Base-by-base conservation (phyloP, 129 eudicot species). In the Lonicera japonica region DNA sequence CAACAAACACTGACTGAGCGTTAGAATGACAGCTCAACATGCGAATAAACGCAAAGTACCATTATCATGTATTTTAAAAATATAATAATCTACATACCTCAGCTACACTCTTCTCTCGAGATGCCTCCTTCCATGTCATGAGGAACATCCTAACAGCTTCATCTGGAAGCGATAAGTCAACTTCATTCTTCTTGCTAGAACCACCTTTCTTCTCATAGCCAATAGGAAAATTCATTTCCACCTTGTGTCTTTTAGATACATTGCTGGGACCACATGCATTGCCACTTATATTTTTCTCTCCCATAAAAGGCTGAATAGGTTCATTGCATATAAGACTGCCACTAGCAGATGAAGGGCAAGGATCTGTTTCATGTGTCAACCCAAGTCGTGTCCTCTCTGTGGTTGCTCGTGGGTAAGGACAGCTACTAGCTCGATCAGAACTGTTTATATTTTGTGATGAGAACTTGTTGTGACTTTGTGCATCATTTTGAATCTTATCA, bases 111-210 rank as follows among this genome's bases (percentile, higher is more conserved):
- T 79, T 68, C 43, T 48, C 73, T 52, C 77, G 77, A 68, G 86
- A 84, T 17, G 88, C 67, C 59, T 75, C 94, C 67, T 75, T 91
- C 95, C 97, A 87, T 25, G 82, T 82, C 54, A 81, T 71, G 69
- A 87, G 52, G 65, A 91, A 91, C 73, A 61, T 75, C 75, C 69
- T 55, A 58, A 80, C 73, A 59, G 87, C 57, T 53, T 72, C 81
- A 36, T 19, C 22, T n/a, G 68, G 56, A 38, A 76, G 70, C 22
- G 73, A 67, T 19, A 53, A 45, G 43, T 75, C 83, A 25, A 54
- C 41, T 50, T 57, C 56, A 46, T 58, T 68, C 66, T 21, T 9
- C 60, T 54, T 58, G 53, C 67, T 60, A 25, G 18, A 53, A 46
- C 20, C 58, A 47, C 9, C 60, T 25, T 75, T 70, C n/a, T 57